Evolutionary conservation across 371 early-diverging fungal species (phyloP).

Genomic region (Cokeromyces recurvatus): DNA sequence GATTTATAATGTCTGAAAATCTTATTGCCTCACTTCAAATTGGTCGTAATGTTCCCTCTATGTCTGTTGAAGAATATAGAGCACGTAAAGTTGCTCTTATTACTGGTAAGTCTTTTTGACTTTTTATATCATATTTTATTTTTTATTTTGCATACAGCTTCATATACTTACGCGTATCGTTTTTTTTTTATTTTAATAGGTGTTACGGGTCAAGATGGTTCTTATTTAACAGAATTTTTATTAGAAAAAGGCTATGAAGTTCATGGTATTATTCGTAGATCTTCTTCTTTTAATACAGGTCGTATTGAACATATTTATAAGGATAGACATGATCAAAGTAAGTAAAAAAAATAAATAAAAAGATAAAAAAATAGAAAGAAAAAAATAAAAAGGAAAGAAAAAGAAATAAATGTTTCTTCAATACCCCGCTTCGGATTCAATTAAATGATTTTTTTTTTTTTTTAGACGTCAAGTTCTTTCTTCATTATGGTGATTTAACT

Average conservation of each 20-base stretch:
- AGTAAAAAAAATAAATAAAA: slow-evolving; percentile 11
- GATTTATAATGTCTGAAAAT: slow-evolving; percentile 11
- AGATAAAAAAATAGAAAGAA: too few species aligned
- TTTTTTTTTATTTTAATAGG: slow-evolving; percentile 27
- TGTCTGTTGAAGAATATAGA: slow-evolving; percentile 53
- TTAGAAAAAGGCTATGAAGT: slow-evolving; percentile 77
- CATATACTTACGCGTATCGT: too few species aligned
- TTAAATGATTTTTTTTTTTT: not conserved
- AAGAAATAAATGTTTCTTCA: not conserved
- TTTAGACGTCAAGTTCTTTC: slow-evolving; percentile 67
- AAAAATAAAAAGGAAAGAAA: too few species aligned
- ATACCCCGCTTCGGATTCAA: too few species aligned
- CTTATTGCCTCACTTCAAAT: slow-evolving; percentile 20
- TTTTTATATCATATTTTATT: not conserved
- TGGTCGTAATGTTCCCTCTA: slow-evolving; percentile 7
- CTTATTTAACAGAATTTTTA: slow-evolving; percentile 74
- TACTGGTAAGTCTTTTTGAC: slow-evolving; percentile 41
- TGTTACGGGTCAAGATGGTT: slow-evolving; percentile 86
- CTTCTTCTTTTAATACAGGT: slow-evolving; percentile 83
- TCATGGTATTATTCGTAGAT: slow-evolving; percentile 81
- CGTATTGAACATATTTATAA: slow-evolving; percentile 79
- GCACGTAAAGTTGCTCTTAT: slow-evolving; percentile 64
- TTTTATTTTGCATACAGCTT: not conserved
- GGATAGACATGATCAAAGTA: slow-evolving; percentile 62
- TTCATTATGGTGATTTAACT: slow-evolving; percentile 85